A percentile compares a stretch with the other conserved stretches of the same genome.
These are phyloP conservation scores for Clonostachys rosea DNA, from an alignment of 2,329 filamentous ascomycete genomes.

Conservation along the genomic window DNA sequence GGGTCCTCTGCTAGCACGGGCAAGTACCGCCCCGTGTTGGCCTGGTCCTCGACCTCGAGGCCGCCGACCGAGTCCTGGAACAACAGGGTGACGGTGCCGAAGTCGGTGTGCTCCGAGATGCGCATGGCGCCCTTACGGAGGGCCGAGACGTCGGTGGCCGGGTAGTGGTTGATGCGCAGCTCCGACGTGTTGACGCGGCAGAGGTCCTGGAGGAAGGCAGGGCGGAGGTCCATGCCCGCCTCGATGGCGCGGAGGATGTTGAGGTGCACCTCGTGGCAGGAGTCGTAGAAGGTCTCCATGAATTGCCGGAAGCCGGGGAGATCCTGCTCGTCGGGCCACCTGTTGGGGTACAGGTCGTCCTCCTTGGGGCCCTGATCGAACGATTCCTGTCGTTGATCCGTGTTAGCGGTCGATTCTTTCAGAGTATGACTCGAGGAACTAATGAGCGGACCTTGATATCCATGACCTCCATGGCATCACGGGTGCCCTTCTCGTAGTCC, in stretches of 20 bases:
- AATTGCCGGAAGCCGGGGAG: background rate
- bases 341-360: background rate
- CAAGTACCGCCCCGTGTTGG: conserved; percentile 12
- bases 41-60: conserved; percentile 18
- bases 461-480: conserved; percentile 53
- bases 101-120: conserved; percentile 23
- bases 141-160: conserved; percentile 9
- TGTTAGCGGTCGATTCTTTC: background rate
- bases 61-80: conserved; percentile 14
- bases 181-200: conserved; percentile 1
- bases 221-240: background rate
- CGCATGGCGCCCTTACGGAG: conserved; percentile 15
- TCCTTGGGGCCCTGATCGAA: background rate
- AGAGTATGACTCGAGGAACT: background rate
- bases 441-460: conserved; percentile 12
- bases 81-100: conserved; percentile 21
- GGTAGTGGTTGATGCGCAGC: conserved; percentile 1
- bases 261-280: background rate
- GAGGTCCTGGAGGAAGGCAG: background rate
- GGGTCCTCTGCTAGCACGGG: conserved; percentile 12
- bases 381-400: background rate
- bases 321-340: background rate
- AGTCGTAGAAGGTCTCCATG: conserved; percentile 1
- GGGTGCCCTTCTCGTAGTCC: conserved; percentile 22
- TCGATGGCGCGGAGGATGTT: conserved; percentile 1